Conservation (phyloP, 2,329 filamentous ascomycete genomes). For the Didymella exigua region DNA sequence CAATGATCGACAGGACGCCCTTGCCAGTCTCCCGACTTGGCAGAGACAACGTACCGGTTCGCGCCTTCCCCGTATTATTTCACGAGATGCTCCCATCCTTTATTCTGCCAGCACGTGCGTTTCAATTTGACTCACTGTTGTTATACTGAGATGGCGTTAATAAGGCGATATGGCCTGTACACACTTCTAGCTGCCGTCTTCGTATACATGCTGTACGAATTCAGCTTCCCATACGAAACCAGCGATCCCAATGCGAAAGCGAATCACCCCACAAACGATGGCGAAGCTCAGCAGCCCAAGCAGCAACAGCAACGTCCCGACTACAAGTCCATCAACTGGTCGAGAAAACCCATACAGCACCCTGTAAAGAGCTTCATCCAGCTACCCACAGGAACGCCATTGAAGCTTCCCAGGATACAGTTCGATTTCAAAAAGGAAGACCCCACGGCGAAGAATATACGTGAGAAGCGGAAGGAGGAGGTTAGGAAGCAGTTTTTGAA, state of each 20-base stretch:
- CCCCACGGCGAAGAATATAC: slow-evolving; percentile 37
- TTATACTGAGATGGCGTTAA: slow-evolving; percentile 44
- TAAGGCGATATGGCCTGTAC: slow-evolving; percentile 48
- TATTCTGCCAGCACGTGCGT: not conserved
- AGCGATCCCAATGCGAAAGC: slow-evolving; percentile 10
- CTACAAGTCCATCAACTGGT: slow-evolving; percentile 47
- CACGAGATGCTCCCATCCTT: slow-evolving; percentile 6
- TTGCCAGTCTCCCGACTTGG: slow-evolving; percentile 14
- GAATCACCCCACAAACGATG: slow-evolving; percentile 14
- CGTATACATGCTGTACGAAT: slow-evolving; percentile 47
- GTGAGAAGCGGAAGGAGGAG: slow-evolving; percentile 42
- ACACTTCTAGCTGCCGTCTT: slow-evolving; percentile 40
- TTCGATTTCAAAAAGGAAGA: slow-evolving; percentile 48
- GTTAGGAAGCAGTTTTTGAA: slow-evolving; percentile 53
- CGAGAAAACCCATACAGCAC: slow-evolving; percentile 48
- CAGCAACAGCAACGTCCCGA: slow-evolving; percentile 4
- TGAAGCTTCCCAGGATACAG: slow-evolving; percentile 52
- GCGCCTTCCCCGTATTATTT: slow-evolving; percentile 2
- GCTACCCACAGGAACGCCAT: slow-evolving; percentile 48
- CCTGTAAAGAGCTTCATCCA: slow-evolving; percentile 45
- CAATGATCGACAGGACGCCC: slow-evolving; percentile 6
- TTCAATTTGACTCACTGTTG: slow-evolving; percentile 15
- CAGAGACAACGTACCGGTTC: slow-evolving; percentile 10
- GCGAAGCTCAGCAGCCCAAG: slow-evolving; percentile 4
- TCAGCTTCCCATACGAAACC: slow-evolving; percentile 43